Evolutionary conservation across 257 asterid genomes (phyloP), one percentile per base, ranked within the genome.

Genomic region (Solanum pimpinellifolium): DNA sequence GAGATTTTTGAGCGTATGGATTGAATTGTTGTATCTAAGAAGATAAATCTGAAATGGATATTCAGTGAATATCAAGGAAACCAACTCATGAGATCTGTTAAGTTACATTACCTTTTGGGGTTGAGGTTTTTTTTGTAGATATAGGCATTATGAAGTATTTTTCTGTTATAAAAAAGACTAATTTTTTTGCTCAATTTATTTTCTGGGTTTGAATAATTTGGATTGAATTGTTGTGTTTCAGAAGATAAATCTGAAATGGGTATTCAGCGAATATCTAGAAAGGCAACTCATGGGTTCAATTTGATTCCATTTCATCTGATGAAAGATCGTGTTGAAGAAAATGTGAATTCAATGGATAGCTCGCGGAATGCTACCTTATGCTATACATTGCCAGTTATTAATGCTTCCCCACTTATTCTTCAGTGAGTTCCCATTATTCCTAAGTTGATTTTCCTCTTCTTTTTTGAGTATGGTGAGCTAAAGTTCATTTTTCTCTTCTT

Each of bases 281-380:
- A 91, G 89, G 86, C 96, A 14, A 92, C 87, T 75, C 83, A 47
- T 3, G 98, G 99, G 78, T 96, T 96, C 93, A 91, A 91, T 91
- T 89, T 96, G 92, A 91, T 96, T 76, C 94, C 98, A 15, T 92
- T 84, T 85, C 87, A 84, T 60, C 27, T 86, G 84, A 90, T 91
- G 82, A 90, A 90, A 68, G 90, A 88, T 23, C 39, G 88, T 18
- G 78, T 77, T 52, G 90, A 86, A 84, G 95, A 87, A 77, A 86
- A 86, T 82, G 86, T 92, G 66, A 93, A 73, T 60, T 47, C 9
- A 33, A 59, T 44, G 87, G 65, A 83, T 37, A 88, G 84, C 49
- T 86, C 87, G 37, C 88, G 91, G 87, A 95, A 94, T 91, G 93
- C 88, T 86, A 88, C 92, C 52, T 89, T 91, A 72, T 88, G 93